Evolutionary conservation across 768 basidiomycete species (phyloP).

Genomic region (Peribolospora kevripleyi): DNA sequence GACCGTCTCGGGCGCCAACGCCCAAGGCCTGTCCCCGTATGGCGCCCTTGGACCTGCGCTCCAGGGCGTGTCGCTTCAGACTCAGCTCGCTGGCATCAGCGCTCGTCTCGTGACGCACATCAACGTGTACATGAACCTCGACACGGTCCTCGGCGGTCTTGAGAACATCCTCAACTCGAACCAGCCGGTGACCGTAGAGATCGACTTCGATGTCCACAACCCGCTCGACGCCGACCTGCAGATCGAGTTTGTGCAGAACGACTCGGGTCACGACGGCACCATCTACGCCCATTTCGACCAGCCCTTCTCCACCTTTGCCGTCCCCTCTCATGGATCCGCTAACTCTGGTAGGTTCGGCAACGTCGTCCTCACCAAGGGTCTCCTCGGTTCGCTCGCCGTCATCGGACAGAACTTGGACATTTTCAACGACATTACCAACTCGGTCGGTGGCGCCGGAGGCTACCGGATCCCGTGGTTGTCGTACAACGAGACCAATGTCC

Average conservation of each 20-base stretch:
- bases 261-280: constrained; percentile 29
- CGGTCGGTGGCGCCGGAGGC: constrained; percentile 28
- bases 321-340: constrained; percentile 34
- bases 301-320: constrained; percentile 30
- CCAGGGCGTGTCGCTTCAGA: constrained; percentile 30
- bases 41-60: constrained; percentile 34
- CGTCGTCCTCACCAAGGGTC: constrained; percentile 37
- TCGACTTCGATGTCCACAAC: constrained; percentile 34
- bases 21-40: constrained; percentile 28
- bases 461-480: constrained; percentile 45
- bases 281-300: constrained; percentile 37
- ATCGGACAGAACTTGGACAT: constrained; percentile 15
- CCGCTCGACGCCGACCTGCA: constrained; percentile 28
- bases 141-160: neutral
- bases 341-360: constrained; percentile 36
- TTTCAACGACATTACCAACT: neutral
- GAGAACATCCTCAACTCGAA: neutral
- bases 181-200: constrained; percentile 18
- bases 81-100: constrained; percentile 4
- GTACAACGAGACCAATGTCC: constrained; percentile 30
- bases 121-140: neutral
- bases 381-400: constrained; percentile 32
- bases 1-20: neutral
- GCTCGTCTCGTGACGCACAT: constrained; percentile 26
- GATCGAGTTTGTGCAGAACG: constrained; percentile 34